phyloP scores from a whole-genome alignment of 768 basidiomycete species.

The Termitomyces sp. region DNA sequence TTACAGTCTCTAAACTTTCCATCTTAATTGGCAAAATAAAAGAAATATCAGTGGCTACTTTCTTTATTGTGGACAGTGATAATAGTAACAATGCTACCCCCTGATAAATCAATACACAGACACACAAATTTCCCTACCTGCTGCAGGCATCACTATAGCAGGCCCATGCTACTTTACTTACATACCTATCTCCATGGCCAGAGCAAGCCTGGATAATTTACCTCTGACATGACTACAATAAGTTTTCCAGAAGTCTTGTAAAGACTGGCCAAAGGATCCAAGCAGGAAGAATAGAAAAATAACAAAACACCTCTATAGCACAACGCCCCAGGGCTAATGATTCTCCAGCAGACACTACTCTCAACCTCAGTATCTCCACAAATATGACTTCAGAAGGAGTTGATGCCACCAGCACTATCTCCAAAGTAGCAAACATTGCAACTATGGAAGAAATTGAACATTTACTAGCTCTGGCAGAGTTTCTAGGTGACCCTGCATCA shows the following conservation, averaged over 20 bases:
- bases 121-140: not conserved
- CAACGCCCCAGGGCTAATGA: too few species aligned
- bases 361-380: too few species aligned
- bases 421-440: not conserved
- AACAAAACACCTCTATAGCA: too few species aligned
- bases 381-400: not conserved
- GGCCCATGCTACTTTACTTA: not conserved
- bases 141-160: not conserved
- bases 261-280: not conserved
- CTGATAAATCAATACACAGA: not conserved
- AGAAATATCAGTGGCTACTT: not conserved
- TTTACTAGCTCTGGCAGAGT: not conserved
- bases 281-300: not conserved
- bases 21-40: not conserved
- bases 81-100: not conserved
- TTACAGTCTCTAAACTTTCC: too few species aligned
- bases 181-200: not conserved
- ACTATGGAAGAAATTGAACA: not conserved
- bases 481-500: too few species aligned
- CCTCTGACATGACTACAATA: not conserved
- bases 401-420: not conserved
- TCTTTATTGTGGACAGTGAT: not conserved
- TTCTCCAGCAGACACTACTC: too few species aligned
- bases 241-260: not conserved
- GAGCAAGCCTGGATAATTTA: not conserved